Evolutionary conservation across 202 grass and related monocot genomes (phyloP).

Genomic region (Panicum hallii): DNA sequence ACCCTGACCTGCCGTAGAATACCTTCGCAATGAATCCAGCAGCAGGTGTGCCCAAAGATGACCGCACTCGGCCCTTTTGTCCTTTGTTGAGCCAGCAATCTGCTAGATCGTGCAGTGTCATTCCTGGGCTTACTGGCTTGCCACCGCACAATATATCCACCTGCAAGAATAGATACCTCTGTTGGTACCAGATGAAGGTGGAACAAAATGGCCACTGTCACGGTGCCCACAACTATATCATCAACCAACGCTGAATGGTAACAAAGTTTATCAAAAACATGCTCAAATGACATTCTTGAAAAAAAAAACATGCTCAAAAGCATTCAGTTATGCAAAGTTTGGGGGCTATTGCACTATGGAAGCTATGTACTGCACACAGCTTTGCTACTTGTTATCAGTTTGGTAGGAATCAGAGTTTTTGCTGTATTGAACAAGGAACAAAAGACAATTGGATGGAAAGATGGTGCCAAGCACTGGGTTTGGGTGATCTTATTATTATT

Average conservation of each 20-base stretch:
- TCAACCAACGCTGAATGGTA: neutral
- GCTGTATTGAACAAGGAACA: too few species aligned
- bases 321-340: neutral
- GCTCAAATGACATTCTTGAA: neutral
- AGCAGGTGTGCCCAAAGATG: constrained; percentile 44
- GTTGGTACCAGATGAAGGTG: neutral
- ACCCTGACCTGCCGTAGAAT: constrained; percentile 57
- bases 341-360: neutral
- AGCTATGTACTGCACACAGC: neutral
- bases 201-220: neutral
- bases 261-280: neutral
- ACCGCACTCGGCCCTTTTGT: constrained; percentile 45
- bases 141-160: constrained; percentile 61
- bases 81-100: constrained; percentile 52
- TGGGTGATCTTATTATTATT: too few species aligned
- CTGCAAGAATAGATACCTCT: constrained; percentile 48
- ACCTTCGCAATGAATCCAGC: constrained; percentile 56
- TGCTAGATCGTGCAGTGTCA: constrained; percentile 53
- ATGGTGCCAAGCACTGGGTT: too few species aligned
- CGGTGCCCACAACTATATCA: neutral
- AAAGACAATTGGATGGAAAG: too few species aligned
- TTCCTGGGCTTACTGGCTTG: constrained; percentile 47
- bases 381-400: neutral
- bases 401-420: too few species aligned
- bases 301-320: neutral